Percentiles rank a stretch among this genome's conserved stretches.
These are phyloP conservation scores for Mortierella claussenii DNA, from an alignment of 192 early-diverging fungal species.

Conservation along the genomic window DNA sequence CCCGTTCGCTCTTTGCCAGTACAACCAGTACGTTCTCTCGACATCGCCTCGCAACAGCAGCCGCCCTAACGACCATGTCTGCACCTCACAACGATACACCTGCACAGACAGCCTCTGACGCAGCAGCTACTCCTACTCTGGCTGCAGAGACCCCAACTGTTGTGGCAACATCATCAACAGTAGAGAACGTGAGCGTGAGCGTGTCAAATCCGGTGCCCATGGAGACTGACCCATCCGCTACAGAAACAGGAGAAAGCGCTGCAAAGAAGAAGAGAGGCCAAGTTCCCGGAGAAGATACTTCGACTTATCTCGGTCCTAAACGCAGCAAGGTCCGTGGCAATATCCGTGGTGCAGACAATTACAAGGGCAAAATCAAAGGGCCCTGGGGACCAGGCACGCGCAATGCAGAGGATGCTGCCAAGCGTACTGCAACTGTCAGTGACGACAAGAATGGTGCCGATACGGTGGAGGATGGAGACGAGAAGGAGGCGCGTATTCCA, in stretches of 20 bases:
- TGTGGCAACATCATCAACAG: background rate
- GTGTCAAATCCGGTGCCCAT: background rate
- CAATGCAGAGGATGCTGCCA: conserved; percentile 37
- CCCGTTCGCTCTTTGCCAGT: background rate
- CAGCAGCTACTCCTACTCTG: background rate
- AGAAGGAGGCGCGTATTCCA: conserved; percentile 69
- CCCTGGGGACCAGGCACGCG: conserved; percentile 22
- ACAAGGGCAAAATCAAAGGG: conserved; percentile 36
- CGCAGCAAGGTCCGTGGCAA: conserved; percentile 47
- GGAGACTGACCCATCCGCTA: background rate
- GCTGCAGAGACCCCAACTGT: background rate
- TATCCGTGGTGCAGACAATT: conserved; percentile 47
- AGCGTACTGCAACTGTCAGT: conserved; percentile 10
- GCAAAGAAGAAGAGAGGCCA: conserved; percentile 31
- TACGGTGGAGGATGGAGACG: conserved; percentile 10
- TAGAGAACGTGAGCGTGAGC: background rate
- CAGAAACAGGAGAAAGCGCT: conserved; percentile 10
- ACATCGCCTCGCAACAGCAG: too few species aligned
- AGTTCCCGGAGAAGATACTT: conserved; percentile 34
- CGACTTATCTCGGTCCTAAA: conserved; percentile 36
- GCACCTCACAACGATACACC: background rate
- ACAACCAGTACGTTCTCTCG: too few species aligned
- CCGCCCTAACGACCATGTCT: conserved; percentile 5
- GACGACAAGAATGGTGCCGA: background rate
- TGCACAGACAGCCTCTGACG: background rate